phyloP scores from a whole-genome alignment of 805 yeast genomes.

The Vanderwaltozyma tropicalis region DNA sequence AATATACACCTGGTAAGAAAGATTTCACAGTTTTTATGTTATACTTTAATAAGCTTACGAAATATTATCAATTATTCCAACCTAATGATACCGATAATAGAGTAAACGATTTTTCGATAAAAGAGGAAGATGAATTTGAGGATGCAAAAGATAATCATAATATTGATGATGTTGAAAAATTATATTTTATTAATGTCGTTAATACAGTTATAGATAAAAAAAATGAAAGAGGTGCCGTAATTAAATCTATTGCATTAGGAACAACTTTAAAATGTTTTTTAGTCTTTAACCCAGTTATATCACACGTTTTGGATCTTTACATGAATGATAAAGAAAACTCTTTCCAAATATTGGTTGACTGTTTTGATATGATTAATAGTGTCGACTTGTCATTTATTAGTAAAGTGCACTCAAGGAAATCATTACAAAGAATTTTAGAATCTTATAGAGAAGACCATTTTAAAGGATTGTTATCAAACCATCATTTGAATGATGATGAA shows the following conservation, averaged over 20 bases:
- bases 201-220: slow-evolving; percentile 35
- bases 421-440: slow-evolving; percentile 15
- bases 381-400: slow-evolving; percentile 15
- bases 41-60: slow-evolving; percentile 28
- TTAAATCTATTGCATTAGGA: slow-evolving; percentile 49
- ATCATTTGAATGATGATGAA: not conserved
- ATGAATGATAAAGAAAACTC: slow-evolving; percentile 11
- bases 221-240: slow-evolving; percentile 47
- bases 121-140: slow-evolving; percentile 3
- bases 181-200: slow-evolving; percentile 49
- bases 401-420: slow-evolving; percentile 8
- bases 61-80: slow-evolving; percentile 19
- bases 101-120: not conserved
- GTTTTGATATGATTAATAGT: slow-evolving; percentile 19
- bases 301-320: slow-evolving; percentile 37
- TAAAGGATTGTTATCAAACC: slow-evolving; percentile 7
- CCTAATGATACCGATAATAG: slow-evolving; percentile 7
- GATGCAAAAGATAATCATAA: slow-evolving; percentile 3
- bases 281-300: slow-evolving; percentile 47
- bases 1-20: slow-evolving; percentile 38
- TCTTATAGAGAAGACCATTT: slow-evolving; percentile 13
- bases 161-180: slow-evolving; percentile 26
- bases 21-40: slow-evolving; percentile 50
- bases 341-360: slow-evolving; percentile 11
- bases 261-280: slow-evolving; percentile 44